phyloP scores from a whole-genome alignment of 2,329 filamentous ascomycete species.

The Aspergillus chevalieri region DNA sequence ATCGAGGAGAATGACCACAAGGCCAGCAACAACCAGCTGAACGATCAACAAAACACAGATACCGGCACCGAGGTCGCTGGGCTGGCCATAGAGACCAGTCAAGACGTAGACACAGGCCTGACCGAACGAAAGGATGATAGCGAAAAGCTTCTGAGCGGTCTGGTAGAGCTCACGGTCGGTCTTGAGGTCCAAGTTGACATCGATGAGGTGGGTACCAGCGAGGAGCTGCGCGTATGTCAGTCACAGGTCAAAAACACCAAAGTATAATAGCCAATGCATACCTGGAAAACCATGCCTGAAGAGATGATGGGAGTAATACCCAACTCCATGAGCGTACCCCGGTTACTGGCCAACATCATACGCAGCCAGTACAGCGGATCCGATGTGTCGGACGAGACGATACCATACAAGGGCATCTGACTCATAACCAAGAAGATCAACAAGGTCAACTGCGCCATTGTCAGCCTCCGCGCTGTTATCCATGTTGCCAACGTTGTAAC shows the following conservation, averaged over 20 bases:
- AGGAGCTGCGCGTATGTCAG: constrained; percentile 57
- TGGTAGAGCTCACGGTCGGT: constrained; percentile 99
- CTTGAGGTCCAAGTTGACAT: constrained; percentile 99
- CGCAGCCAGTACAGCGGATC: constrained; percentile 99
- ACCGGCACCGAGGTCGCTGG: constrained; percentile 92
- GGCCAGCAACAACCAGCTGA: constrained; percentile 92
- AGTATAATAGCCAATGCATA: constrained; percentile 21
- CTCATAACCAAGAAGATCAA: constrained; percentile 99
- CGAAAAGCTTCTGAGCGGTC: constrained; percentile 97
- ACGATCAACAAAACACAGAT: constrained; percentile 98
- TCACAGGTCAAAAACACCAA: neutral
- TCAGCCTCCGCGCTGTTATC: constrained; percentile 10
- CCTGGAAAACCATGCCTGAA: constrained; percentile 98
- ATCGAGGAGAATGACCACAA: constrained; percentile 98
- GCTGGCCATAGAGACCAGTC: constrained; percentile 94
- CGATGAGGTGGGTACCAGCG: constrained; percentile 97
- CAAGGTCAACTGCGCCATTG: constrained; percentile 61
- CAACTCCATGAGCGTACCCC: constrained; percentile 91
- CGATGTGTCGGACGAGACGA: constrained; percentile 96
- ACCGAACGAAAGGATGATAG: constrained; percentile 94
- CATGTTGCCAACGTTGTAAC: constrained; percentile 17
- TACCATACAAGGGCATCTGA: constrained; percentile 98
- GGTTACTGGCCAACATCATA: constrained; percentile 99
- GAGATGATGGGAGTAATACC: constrained; percentile 99
- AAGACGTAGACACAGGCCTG: constrained; percentile 98